Percentiles rank a stretch among this genome's conserved stretches.
These are phyloP conservation scores for Quaeritorhiza haematococci DNA, from an alignment of 371 early-diverging fungal species.

Conservation along the genomic window DNA sequence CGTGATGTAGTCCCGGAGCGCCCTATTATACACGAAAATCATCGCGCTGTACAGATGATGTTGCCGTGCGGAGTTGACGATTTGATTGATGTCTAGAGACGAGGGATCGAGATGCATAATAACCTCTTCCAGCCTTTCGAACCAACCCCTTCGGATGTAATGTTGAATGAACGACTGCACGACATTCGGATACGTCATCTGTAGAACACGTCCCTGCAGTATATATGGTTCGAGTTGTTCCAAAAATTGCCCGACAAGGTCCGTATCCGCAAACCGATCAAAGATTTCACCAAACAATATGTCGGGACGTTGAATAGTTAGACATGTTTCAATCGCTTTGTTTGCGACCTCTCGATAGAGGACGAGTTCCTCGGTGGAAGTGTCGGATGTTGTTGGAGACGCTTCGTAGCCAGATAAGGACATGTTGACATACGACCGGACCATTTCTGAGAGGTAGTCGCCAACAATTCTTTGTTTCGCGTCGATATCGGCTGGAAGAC, in stretches of 20 bases:
- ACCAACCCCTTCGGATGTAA: constrained; percentile 46
- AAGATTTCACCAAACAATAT: constrained; percentile 72
- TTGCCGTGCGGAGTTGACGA: constrained; percentile 59
- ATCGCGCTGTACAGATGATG: constrained; percentile 66
- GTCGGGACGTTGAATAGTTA: constrained; percentile 59
- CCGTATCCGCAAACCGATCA: constrained; percentile 61
- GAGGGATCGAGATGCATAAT: constrained; percentile 71
- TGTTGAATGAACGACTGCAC: constrained; percentile 66
- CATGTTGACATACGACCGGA: constrained; percentile 63
- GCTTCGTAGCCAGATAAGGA: constrained; percentile 42
- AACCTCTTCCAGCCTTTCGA: constrained; percentile 62
- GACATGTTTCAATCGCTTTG: constrained; percentile 61
- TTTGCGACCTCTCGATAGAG: constrained; percentile 53
- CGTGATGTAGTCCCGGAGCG: constrained; percentile 72
- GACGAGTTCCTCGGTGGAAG: constrained; percentile 14
- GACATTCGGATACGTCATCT: constrained; percentile 36
- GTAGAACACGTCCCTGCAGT: constrained; percentile 50
- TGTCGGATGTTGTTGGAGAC: background rate
- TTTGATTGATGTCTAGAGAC: constrained; percentile 69
- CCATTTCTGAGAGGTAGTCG: constrained; percentile 60
- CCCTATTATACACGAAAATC: constrained; percentile 73
- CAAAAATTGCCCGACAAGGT: constrained; percentile 55
- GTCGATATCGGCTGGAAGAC: constrained; percentile 62
- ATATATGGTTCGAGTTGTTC: constrained; percentile 64
- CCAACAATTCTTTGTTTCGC: constrained; percentile 56